Evolutionary conservation across 495 filamentous ascomycete genomes (phyloP).

Genomic region (Penicillium ochrochloron): DNA sequence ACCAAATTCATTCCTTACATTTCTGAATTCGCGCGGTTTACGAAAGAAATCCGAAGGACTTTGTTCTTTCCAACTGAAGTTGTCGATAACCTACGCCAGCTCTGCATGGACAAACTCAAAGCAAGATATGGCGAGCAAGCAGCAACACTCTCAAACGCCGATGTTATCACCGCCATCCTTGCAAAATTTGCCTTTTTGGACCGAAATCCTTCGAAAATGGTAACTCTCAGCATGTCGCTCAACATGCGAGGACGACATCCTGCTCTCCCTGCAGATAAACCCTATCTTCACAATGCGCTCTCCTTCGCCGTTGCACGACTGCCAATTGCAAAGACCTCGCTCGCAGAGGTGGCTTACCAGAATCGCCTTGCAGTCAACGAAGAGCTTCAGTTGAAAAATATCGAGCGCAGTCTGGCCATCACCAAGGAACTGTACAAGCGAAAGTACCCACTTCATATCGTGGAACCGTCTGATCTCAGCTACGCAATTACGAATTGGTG

Average conservation of each 20-base stretch:
- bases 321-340: not conserved
- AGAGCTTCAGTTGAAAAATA: slow-evolving; percentile 3
- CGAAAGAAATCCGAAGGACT: not conserved
- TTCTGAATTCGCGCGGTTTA: not conserved
- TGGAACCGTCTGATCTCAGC: slow-evolving; percentile 4
- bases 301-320: not conserved
- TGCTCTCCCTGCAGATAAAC: slow-evolving; percentile 4
- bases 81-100: slow-evolving; percentile 2
- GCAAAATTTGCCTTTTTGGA: not conserved
- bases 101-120: not conserved
- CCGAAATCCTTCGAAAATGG: not conserved
- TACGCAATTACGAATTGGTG: slow-evolving; percentile 8
- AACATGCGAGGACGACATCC: slow-evolving; percentile 10
- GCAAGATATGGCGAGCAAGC: slow-evolving; percentile 1
- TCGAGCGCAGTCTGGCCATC: slow-evolving; percentile 3
- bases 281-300: slow-evolving; percentile 4
- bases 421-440: not conserved
- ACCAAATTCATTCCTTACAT: not conserved
- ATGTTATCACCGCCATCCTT: slow-evolving; percentile 1
- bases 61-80: not conserved
- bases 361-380: slow-evolving; percentile 4
- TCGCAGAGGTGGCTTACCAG: slow-evolving; percentile 7
- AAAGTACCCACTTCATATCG: not conserved
- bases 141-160: not conserved
- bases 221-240: not conserved